Conservation (phyloP, 2,329 filamentous ascomycete genomes). For the Aspergillus sp. region DNA sequence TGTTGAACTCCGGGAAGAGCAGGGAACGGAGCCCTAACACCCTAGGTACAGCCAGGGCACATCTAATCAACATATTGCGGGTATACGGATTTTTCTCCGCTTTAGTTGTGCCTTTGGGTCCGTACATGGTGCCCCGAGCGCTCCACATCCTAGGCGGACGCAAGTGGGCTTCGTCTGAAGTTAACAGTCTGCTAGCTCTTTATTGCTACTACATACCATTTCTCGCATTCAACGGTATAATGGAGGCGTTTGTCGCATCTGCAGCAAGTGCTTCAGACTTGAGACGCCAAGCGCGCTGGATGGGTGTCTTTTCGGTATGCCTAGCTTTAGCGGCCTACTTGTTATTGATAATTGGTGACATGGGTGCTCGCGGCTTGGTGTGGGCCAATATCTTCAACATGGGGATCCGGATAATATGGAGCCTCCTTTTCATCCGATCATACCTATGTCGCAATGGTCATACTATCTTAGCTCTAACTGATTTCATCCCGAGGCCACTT, state of each 20-base stretch:
- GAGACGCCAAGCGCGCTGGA: slow-evolving; percentile 75
- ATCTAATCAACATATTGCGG: slow-evolving; percentile 56
- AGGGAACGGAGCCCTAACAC: slow-evolving; percentile 17
- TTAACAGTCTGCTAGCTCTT: slow-evolving; percentile 68
- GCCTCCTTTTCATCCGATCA: slow-evolving; percentile 65
- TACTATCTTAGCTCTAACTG: slow-evolving; percentile 39
- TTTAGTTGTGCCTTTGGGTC: slow-evolving; percentile 68
- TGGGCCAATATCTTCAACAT: slow-evolving; percentile 89
- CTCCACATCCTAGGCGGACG: slow-evolving; percentile 74
- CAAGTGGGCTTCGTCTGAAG: slow-evolving; percentile 72
- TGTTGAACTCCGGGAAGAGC: slow-evolving; percentile 55
- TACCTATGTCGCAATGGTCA: slow-evolving; percentile 58
- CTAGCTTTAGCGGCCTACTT: slow-evolving; percentile 75
- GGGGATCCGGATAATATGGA: slow-evolving; percentile 80
- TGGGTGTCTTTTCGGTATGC: slow-evolving; percentile 74
- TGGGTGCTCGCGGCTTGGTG: slow-evolving; percentile 80
- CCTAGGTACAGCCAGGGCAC: slow-evolving; percentile 29
- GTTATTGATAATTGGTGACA: slow-evolving; percentile 65
- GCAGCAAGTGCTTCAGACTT: slow-evolving; percentile 76
- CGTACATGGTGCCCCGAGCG: slow-evolving; percentile 70
- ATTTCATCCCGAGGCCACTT: slow-evolving; percentile 46
- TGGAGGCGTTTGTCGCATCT: slow-evolving; percentile 88
- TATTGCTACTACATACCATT: slow-evolving; percentile 96
- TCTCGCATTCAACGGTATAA: slow-evolving; percentile 84
- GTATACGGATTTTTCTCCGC: slow-evolving; percentile 74